Evolutionary conservation across 176 grass and related monocot genomes (phyloP).

Genomic region (Oryza officinalis): DNA sequence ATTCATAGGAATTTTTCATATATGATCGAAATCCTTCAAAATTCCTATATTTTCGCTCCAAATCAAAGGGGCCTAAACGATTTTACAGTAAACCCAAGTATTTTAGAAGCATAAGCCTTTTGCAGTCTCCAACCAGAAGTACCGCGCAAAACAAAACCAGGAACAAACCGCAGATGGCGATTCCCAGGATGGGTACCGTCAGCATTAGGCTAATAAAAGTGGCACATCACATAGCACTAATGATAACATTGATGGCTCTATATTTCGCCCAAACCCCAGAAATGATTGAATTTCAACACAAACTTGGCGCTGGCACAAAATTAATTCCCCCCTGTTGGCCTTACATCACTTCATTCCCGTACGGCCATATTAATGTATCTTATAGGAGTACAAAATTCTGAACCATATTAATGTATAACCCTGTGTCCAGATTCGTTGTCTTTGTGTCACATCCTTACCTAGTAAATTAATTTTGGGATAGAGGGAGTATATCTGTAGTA

Average conservation of each 20-base stretch:
- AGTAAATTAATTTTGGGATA: too few relatives aligned
- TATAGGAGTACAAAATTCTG: not conserved
- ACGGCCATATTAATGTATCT: not conserved
- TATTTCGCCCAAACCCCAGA: not conserved
- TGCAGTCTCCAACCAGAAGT: not conserved
- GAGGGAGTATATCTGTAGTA: not conserved
- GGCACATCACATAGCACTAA: not conserved
- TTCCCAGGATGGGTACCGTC: not conserved
- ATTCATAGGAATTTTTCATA: too few relatives aligned
- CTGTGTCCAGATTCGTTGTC: too few relatives aligned
- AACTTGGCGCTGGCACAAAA: not conserved
- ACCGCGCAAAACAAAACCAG: not conserved
- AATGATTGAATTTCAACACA: not conserved
- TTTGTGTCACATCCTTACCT: too few relatives aligned
- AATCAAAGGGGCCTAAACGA: too few relatives aligned
- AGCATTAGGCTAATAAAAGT: not conserved
- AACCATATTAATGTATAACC: too few relatives aligned
- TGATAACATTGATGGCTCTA: not conserved
- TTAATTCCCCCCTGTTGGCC: not conserved
- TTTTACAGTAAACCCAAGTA: too few relatives aligned
- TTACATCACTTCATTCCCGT: not conserved
- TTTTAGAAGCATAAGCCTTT: too few relatives aligned
- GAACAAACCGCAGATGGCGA: not conserved
- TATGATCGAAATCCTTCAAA: too few relatives aligned
- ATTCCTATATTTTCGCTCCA: too few relatives aligned